phyloP scores from a whole-genome alignment of 2,329 filamentous ascomycete genomes.

The Daldinia sp. region DNA sequence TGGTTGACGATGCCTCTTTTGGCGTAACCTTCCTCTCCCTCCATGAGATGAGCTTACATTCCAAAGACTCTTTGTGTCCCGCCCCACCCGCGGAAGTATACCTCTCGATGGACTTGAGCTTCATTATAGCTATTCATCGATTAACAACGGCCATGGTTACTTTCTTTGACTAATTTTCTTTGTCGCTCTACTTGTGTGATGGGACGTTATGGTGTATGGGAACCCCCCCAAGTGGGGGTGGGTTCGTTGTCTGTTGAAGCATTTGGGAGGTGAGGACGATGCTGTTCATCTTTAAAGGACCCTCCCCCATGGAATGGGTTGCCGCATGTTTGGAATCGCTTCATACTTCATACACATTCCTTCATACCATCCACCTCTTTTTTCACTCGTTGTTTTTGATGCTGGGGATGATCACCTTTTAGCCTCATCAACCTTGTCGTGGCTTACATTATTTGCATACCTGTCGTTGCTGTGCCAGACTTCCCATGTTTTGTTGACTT shows the following conservation, averaged over 20 bases:
- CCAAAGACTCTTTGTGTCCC: slow-evolving; percentile 46
- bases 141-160: slow-evolving; percentile 43
- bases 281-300: slow-evolving; percentile 47
- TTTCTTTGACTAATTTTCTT: slow-evolving; percentile 48
- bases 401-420: slow-evolving; percentile 45
- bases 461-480: slow-evolving; percentile 51
- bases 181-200: slow-evolving; percentile 41
- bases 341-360: slow-evolving; percentile 51
- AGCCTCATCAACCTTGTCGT: slow-evolving; percentile 46
- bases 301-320: slow-evolving; percentile 49
- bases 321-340: slow-evolving; percentile 39
- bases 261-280: slow-evolving; percentile 36
- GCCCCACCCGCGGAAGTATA: slow-evolving; percentile 33
- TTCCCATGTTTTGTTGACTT: slow-evolving; percentile 51
- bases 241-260: slow-evolving; percentile 26
- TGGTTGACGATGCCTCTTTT: slow-evolving; percentile 28
- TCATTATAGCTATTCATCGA: slow-evolving; percentile 44
- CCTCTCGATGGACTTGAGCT: slow-evolving; percentile 28
- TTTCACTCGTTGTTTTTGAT: slow-evolving; percentile 46
- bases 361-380: slow-evolving; percentile 40
- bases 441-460: slow-evolving; percentile 48
- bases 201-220: slow-evolving; percentile 38
- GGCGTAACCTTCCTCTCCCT: slow-evolving; percentile 27
- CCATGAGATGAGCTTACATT: slow-evolving; percentile 47
- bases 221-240: slow-evolving; percentile 33